Percentiles rank a stretch among this genome's conserved stretches.
These are phyloP conservation scores for Pugionium cornutum DNA, from an alignment of 345 rosid genomes.

Conservation along the genomic window DNA sequence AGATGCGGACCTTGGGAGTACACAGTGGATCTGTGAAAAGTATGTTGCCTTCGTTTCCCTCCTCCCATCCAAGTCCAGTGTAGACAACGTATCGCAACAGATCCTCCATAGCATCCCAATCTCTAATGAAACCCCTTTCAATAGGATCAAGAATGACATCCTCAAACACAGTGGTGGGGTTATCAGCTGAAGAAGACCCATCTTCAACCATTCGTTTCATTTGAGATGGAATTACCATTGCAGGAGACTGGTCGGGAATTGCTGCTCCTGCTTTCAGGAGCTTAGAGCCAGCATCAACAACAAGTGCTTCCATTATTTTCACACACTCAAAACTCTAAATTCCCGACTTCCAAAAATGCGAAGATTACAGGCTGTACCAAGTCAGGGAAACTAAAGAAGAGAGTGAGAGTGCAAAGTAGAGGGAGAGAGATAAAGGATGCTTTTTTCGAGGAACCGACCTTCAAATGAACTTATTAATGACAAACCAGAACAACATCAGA, in stretches of 20 bases:
- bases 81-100: conserved; percentile 82
- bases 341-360: conserved; percentile 3
- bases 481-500: no score
- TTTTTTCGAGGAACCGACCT: conserved; percentile 18
- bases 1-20: conserved; percentile 79
- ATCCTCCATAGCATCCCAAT: conserved; percentile 99
- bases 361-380: background rate
- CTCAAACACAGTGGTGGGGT: conserved; percentile 44
- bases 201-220: conserved; percentile 87
- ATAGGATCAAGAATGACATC: conserved; percentile 77
- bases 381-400: background rate
- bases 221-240: conserved; percentile 80
- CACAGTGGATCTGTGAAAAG: conserved; percentile 91
- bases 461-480: background rate
- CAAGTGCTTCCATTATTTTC: conserved; percentile 77
- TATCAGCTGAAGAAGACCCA: conserved; percentile 57
- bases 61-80: conserved; percentile 95
- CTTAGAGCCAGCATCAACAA: conserved; percentile 90
- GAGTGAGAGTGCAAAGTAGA: background rate
- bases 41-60: conserved; percentile 93
- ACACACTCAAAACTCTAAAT: conserved; percentile 30
- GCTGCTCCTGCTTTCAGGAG: conserved; percentile 96
- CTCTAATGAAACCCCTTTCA: conserved; percentile 69
- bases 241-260: conserved; percentile 90
- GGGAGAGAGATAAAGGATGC: background rate